Base-by-base conservation (phyloP, 208 protist genomes). In the Acanthamoeba polyphaga region DNA sequence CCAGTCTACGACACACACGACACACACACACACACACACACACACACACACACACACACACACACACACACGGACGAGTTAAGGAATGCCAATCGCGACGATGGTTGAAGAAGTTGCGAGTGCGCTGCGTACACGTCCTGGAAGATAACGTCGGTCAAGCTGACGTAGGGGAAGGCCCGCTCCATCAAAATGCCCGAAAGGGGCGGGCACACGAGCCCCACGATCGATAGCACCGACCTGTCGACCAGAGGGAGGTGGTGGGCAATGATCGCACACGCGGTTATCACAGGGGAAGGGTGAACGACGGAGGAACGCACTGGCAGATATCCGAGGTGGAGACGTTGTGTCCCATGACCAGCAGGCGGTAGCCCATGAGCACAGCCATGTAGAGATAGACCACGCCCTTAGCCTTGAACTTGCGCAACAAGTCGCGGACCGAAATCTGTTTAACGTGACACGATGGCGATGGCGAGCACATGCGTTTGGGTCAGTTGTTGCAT, bases 291-390 rank as follows among this genome's bases (percentile, higher is more conserved):
- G 34, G 70, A 51, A 19, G 76, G 22, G 10, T 15, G 49, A 85
- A 51, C 8, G 78, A 5, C 5, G 78, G 6, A 1, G 76, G 55
- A 8, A 51, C 12, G 62, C 27, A 92, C 64, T 53, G 85, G n/a
- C 91, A 94, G 38, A 94, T 85, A 1, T 94, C 32, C 53, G 91
- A 80, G 46, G 91, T 85, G 53, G 91, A 70, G 13, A 80, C 62
- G 91, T 94, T 94, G 91, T 94, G 91, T 62, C 91, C 91, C 74
- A 94, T 87, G 8, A 94, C 91, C 9, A 94, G 53, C 76, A 94
- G 5, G 2, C 88, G 55, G 64, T 58, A 78, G 43, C 88, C 88
- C 53, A 78, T 78, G n/a, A 93, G 64, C 58, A 93, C 88, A 6
- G 88, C 38, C 64, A 80, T 80, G 53, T 93, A 93, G 32, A 93